These are phyloP conservation scores for Hypoxylon sp. DNA, from an alignment of 2,329 filamentous ascomycete genomes.

Conservation along the genomic window DNA sequence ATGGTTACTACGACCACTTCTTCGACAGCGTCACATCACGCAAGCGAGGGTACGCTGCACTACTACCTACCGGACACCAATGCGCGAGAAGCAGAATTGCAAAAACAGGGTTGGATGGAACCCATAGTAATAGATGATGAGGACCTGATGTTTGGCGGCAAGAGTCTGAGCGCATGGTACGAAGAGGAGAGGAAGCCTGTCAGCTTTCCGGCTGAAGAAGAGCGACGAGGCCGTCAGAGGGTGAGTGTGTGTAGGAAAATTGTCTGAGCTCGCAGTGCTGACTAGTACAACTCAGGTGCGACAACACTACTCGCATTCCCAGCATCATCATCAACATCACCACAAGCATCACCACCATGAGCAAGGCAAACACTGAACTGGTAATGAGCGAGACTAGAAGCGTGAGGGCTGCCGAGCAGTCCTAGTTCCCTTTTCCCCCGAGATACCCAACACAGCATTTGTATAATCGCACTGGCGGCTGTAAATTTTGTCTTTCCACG, in stretches of 20 bases:
- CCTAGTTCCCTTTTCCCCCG: constrained; percentile 26
- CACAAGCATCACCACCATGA: constrained; percentile 46
- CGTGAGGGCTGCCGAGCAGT: constrained; percentile 29
- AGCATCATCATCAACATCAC: constrained; percentile 35
- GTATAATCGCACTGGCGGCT: constrained; percentile 33
- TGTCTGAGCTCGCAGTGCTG: constrained; percentile 12
- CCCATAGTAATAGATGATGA: constrained; percentile 72
- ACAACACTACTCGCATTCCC: constrained; percentile 42
- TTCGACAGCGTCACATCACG: constrained; percentile 45
- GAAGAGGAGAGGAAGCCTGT: constrained; percentile 67
- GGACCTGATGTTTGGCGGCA: constrained; percentile 71
- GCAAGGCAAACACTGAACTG: constrained; percentile 47
- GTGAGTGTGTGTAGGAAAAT: constrained; percentile 44
- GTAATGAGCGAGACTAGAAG: not conserved
- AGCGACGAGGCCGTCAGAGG: constrained; percentile 57
- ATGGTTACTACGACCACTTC: constrained; percentile 53
- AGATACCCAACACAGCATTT: constrained; percentile 50
- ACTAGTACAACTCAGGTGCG: constrained; percentile 41
- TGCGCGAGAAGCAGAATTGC: constrained; percentile 41
- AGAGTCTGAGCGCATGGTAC: constrained; percentile 70
- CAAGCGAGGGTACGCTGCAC: constrained; percentile 49
- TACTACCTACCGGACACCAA: constrained; percentile 50
- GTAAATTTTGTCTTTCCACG: constrained; percentile 23
- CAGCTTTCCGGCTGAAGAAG: constrained; percentile 59
- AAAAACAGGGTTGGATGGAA: constrained; percentile 62